Base-by-base conservation (phyloP, 345 rosid genomes). In the Ceriops zippeliana region DNA sequence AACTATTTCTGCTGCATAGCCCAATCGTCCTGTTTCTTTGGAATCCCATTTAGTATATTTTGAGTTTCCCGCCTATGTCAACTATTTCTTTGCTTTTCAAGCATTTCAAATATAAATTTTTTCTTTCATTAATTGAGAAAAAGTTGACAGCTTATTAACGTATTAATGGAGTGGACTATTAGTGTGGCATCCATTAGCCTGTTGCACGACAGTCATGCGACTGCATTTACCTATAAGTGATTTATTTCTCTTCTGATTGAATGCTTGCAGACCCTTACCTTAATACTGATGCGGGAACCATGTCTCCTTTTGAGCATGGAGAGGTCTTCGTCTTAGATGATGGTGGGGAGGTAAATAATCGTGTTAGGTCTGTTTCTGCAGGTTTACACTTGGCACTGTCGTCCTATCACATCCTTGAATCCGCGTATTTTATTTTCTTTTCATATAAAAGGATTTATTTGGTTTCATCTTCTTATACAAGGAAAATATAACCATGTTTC, bases 221-320 rank as follows among this genome's bases (percentile, higher is more conserved):
- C 17, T 13, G 16, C 13, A 13, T 42, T 16, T 42, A 13, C 19
- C 49, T 42, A 42, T 42, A 42, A 42, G 15, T 42, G 49, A 42
- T 42, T 42, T 11, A 42, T 42, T 42, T 42, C 49, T 11, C 13
- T 13, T 42, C 49, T 42, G 17, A 42, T 42, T 19, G 17, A 42
- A 34, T 34, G 15, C 58, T 47, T 74, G 4, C 81, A 93, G 99
- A 95, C 88, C 99, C 98, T 79, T 95, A 95, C 79, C 74, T 95
- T 37, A 95, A 95, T 65, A 87, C 85, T 28, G 99, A 95, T 83
- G 99, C 99, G 19, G 99, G 99, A 68, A 95, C 99, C 28, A 95
- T 95, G 97, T 95, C 99, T 37, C 99, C 99, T 52, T 86, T 85
- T 70, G 99, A 95, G 80, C 99, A 95, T 20, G 99, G 99, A 24